phyloP scores from a whole-genome alignment of 2,329 filamentous ascomycete genomes.

The Thielaviopsis musarum region DNA sequence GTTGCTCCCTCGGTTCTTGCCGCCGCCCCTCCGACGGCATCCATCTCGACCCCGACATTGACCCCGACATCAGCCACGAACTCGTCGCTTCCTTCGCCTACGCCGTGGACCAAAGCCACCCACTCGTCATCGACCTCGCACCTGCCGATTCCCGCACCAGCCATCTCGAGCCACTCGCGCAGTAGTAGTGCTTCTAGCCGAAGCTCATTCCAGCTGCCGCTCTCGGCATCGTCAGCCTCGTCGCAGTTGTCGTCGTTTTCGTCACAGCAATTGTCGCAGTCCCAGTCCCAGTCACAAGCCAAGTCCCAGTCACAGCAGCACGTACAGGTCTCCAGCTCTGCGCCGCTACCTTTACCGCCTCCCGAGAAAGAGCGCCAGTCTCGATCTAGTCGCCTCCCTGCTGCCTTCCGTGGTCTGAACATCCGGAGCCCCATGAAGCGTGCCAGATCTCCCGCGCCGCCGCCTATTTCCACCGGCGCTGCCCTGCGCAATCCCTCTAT shows the following conservation, averaged over 20 bases:
- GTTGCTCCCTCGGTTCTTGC: conserved; percentile 1
- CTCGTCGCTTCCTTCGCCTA: background rate
- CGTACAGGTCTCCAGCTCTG: background rate
- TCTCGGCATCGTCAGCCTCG: background rate
- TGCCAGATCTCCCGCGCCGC: conserved; percentile 26
- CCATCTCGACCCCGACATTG: background rate
- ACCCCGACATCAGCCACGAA: conserved; percentile 1
- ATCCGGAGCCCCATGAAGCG: conserved; percentile 30
- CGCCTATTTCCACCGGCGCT: conserved; percentile 14
- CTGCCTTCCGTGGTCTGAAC: conserved; percentile 28
- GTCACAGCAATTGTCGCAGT: background rate
- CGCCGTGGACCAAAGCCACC: background rate
- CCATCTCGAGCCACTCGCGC: background rate
- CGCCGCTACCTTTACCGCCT: conserved; percentile 9
- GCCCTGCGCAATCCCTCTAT: conserved; percentile 13
- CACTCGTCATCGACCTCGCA: background rate
- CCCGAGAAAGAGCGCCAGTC: background rate
- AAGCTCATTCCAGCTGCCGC: background rate
- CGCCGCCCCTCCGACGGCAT: background rate
- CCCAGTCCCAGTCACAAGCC: conserved; percentile 9
- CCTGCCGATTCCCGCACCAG: background rate
- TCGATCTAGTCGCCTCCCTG: conserved; percentile 14
- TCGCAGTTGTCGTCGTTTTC: background rate
- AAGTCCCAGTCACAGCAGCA: conserved; percentile 1
- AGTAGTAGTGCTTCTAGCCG: background rate